Base-by-base conservation (phyloP, 176 grass and related monocot species). In the Bolboschoenus planiculmis region DNA sequence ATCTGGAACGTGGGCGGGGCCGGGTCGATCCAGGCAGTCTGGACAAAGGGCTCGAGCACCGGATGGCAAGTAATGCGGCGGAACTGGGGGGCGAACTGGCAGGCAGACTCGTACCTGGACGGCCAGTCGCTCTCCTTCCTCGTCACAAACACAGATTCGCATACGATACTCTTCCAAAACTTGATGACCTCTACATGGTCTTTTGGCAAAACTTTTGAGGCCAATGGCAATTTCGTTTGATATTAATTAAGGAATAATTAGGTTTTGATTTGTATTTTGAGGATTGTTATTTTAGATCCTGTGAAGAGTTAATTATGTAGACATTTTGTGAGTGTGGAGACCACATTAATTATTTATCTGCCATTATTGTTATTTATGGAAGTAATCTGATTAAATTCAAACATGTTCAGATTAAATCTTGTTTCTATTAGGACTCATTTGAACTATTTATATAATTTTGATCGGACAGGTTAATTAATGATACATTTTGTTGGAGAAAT, bases 41-140 rank as follows among this genome's bases (percentile, higher is more conserved):
- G 81, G 74, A 11, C 87, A 34, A 93, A 93, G 62, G 91, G 91
- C 20, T 81, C 84, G 5, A 86, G 37, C 64, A 82, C 86, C 0
- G 81, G 81, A 14, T 93, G 91, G 91, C 48, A 77, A 18, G 4
- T 31, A 48, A 73, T 90, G 76, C 57, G 4, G n/a, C 35, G 88
- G 7, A 90, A 93, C 58, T 93, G 91, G 91, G 91, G 91, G 1
- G 80, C 75, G 0, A 90, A 90, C 80, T 93, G 91, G 91, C 86
- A 88, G 61, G 62, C 83, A 58, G 86, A 86, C 72, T 40, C 83
- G 5, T 36, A 54, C 37, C 81, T 93, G 2, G 42, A 84, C 36
- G 72, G 56, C 0, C 93, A 96, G 78, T 55, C 51, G 4, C 82
- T 95, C 78, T 95, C 93, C 4, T 95, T 90, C 84, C 36, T 5